These are phyloP conservation scores for Tephrocybe sp. DNA, from an alignment of 768 basidiomycete species.

Conservation along the genomic window DNA sequence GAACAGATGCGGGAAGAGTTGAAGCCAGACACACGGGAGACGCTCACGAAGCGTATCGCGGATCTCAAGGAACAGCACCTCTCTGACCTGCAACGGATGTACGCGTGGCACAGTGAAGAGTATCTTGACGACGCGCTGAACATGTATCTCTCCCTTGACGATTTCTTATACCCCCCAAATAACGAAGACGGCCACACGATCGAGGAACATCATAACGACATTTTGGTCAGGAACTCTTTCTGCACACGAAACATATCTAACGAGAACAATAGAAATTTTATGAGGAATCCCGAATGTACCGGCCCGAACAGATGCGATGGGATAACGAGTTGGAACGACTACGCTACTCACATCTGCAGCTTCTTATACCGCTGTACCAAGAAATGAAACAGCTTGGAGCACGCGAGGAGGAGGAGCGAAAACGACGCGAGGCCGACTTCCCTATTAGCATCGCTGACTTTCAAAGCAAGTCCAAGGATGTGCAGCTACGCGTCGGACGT, in stretches of 20 bases:
- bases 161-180: constrained; percentile 18
- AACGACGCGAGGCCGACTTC: constrained; percentile 28
- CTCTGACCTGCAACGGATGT: constrained; percentile 37
- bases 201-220: constrained; percentile 23
- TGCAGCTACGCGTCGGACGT: constrained; percentile 46
- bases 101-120: constrained; percentile 33
- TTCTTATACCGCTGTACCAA: constrained; percentile 20
- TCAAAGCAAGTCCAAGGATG: constrained; percentile 40
- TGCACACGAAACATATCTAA: not conserved
- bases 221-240: constrained; percentile 8
- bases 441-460: constrained; percentile 36
- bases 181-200: constrained; percentile 12
- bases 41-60: constrained; percentile 27
- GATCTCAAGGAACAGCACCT: constrained; percentile 29
- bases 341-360: constrained; percentile 30
- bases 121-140: constrained; percentile 35
- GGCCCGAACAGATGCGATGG: constrained; percentile 25
- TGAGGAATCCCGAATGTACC: constrained; percentile 18
- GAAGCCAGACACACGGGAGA: constrained; percentile 25
- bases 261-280: constrained; percentile 23
- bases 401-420: constrained; percentile 24
- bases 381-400: constrained; percentile 18
- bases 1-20: constrained; percentile 35
- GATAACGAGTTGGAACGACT: constrained; percentile 28
- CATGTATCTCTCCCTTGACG: constrained; percentile 32